A percentile compares a stretch with the other conserved stretches of the same genome.
These are phyloP conservation scores for Quercus phellos DNA, from an alignment of 331 rosid genomes.

Conservation along the genomic window DNA sequence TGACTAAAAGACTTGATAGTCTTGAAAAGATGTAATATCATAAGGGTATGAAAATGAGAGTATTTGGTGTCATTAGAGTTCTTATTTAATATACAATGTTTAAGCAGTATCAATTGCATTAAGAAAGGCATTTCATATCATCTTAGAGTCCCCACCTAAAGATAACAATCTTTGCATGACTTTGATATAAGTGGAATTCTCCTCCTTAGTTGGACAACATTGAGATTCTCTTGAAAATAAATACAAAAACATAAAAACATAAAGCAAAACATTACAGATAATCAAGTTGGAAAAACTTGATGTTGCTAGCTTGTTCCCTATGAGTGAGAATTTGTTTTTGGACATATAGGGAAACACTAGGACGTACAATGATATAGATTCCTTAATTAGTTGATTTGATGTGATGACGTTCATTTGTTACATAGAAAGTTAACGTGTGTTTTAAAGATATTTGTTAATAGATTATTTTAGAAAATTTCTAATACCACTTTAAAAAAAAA, in stretches of 20 bases:
- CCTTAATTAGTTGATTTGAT: not conserved
- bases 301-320: not conserved
- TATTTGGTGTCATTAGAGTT: constrained; percentile 17
- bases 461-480: too few relatives aligned
- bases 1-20: not conserved
- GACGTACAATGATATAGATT: not conserved
- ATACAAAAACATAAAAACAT: too few relatives aligned
- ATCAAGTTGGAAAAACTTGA: not conserved
- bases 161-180: constrained; percentile 8
- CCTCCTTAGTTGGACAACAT: not conserved
- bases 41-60: not conserved
- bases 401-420: not conserved
- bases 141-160: constrained; percentile 20
- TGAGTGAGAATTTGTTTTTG: not conserved
- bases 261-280: too few relatives aligned
- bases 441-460: too few relatives aligned
- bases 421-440: not conserved
- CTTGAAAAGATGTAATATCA: not conserved
- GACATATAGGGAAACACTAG: not conserved
- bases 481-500: too few relatives aligned
- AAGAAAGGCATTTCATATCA: not conserved
- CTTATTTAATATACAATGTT: constrained; percentile 10
- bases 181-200: not conserved
- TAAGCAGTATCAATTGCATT: constrained; percentile 8
- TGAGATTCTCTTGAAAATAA: not conserved